phyloP scores from a whole-genome alignment of 257 asterid genomes.

The Solanum medicagineum region DNA sequence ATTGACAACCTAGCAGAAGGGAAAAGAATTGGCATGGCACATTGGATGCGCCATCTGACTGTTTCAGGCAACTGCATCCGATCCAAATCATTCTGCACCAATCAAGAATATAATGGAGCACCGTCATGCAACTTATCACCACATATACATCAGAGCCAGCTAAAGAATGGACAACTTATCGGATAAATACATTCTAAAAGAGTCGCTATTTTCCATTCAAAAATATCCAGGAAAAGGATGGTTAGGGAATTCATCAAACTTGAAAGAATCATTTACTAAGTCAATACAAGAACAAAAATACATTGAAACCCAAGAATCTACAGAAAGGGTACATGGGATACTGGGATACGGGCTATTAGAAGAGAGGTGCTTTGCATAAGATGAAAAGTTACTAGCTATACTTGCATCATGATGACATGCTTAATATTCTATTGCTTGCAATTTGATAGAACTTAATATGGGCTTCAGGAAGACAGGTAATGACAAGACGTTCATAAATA shows the following conservation, averaged over 20 bases:
- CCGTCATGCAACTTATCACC: neutral
- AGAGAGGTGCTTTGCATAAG: neutral
- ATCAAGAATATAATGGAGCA: neutral
- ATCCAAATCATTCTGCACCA: slow-evolving; percentile 74
- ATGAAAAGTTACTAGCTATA: neutral
- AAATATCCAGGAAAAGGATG: neutral
- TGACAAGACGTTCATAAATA: neutral
- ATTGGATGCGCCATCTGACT: slow-evolving; percentile 82
- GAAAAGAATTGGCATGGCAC: slow-evolving; percentile 66
- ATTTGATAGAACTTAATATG: neutral
- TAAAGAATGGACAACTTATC: neutral
- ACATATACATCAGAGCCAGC: neutral
- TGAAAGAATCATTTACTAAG: neutral
- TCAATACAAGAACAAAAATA: neutral
- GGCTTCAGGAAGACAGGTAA: neutral
- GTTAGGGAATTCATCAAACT: neutral
- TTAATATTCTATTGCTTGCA: neutral
- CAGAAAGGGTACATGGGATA: neutral
- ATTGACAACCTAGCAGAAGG: slow-evolving; percentile 40
- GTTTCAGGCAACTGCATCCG: slow-evolving; percentile 77
- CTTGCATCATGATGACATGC: neutral
- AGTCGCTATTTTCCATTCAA: neutral
- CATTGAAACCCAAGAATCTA: neutral
- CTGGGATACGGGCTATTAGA: neutral
- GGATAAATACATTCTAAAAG: neutral